These are phyloP conservation scores for Laburnicola sp. DNA, from an alignment of 2,329 filamentous ascomycete genomes.

Conservation along the genomic window DNA sequence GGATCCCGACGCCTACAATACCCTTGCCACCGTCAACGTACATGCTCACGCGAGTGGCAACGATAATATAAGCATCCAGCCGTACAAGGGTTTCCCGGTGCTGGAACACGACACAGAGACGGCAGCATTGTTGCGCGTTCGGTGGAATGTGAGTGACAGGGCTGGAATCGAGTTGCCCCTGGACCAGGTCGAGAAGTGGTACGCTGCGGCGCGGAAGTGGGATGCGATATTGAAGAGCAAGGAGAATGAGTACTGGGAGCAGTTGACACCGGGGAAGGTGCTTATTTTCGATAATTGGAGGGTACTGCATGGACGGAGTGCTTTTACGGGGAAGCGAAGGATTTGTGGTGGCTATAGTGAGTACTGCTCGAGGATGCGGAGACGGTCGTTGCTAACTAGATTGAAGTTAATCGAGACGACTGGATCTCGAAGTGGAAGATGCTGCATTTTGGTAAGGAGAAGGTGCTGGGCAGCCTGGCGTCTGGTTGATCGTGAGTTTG, in stretches of 20 bases:
- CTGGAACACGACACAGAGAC: conserved; percentile 61
- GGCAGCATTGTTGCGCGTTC: conserved; percentile 62
- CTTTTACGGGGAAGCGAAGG: conserved; percentile 80
- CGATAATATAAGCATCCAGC: conserved; percentile 76
- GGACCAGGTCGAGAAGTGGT: conserved; percentile 66
- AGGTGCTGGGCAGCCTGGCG: conserved; percentile 19
- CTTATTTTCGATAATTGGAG: conserved; percentile 98
- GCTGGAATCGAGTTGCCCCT: conserved; percentile 65
- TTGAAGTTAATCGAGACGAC: conserved; percentile 25
- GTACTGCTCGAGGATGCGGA: neutral
- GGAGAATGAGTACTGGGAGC: conserved; percentile 74
- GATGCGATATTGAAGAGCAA: conserved; percentile 67
- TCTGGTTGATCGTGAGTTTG: conserved; percentile 6
- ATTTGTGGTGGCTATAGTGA: conserved; percentile 81
- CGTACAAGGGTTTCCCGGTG: conserved; percentile 71
- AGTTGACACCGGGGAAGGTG: conserved; percentile 76
- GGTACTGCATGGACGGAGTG: conserved; percentile 81
- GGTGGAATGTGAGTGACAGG: conserved; percentile 94
- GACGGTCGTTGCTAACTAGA: neutral
- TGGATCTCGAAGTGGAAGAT: conserved; percentile 29
- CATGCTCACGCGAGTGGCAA: conserved; percentile 88
- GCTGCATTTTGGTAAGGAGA: conserved; percentile 18
- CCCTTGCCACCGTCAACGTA: conserved; percentile 61
- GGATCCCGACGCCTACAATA: conserved; percentile 59
- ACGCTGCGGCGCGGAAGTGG: conserved; percentile 76